Evolutionary conservation across 2,329 filamentous ascomycete species (phyloP).

Genomic region (Fusarium tanahbumbuense): DNA sequence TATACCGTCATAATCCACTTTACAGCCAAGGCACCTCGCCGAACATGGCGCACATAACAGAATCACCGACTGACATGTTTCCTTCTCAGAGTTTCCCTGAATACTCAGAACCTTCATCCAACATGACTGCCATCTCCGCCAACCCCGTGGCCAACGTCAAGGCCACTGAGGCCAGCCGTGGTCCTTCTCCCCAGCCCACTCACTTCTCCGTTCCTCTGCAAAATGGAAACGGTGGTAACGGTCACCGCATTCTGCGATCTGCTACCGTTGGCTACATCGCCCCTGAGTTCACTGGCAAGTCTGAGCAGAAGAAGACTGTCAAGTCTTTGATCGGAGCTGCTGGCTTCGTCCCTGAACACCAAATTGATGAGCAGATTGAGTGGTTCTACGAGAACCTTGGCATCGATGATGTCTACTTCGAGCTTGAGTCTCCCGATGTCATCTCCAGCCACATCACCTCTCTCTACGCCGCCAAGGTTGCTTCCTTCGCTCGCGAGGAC

Average conservation of each 20-base stretch:
- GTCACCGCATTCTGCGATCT: conserved; percentile 82
- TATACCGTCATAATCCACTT: conserved; percentile 19
- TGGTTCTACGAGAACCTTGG: conserved; percentile 99
- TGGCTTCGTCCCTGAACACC: conserved; percentile 85
- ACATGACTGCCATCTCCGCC: conserved; percentile 52
- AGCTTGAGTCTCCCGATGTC: conserved; percentile 85
- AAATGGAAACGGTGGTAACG: conserved; percentile 64
- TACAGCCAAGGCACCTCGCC: conserved; percentile 24
- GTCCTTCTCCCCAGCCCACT: conserved; percentile 88
- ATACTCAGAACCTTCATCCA: conserved; percentile 55
- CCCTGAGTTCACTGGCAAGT: conserved; percentile 92
- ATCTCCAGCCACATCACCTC: conserved; percentile 96
- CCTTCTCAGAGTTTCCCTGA: conserved; percentile 58
- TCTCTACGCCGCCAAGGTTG: conserved; percentile 95
- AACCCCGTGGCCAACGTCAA: conserved; percentile 58
- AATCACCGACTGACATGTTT: conserved; percentile 56
- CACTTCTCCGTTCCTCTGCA: conserved; percentile 77
- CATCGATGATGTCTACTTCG: conserved; percentile 98
- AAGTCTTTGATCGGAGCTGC: conserved; percentile 82
- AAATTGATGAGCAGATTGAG: conserved; percentile 85
- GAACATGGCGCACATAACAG: conserved; percentile 53
- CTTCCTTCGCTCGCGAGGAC: conserved; percentile 91
- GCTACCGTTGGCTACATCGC: conserved; percentile 95
- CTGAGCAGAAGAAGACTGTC: conserved; percentile 89
- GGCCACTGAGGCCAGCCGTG: conserved; percentile 61